Evolutionary conservation across 2,329 filamentous ascomycete species (phyloP), one percentile per base, ranked within the genome.

Genomic region (Colletotrichum graminicola): DNA sequence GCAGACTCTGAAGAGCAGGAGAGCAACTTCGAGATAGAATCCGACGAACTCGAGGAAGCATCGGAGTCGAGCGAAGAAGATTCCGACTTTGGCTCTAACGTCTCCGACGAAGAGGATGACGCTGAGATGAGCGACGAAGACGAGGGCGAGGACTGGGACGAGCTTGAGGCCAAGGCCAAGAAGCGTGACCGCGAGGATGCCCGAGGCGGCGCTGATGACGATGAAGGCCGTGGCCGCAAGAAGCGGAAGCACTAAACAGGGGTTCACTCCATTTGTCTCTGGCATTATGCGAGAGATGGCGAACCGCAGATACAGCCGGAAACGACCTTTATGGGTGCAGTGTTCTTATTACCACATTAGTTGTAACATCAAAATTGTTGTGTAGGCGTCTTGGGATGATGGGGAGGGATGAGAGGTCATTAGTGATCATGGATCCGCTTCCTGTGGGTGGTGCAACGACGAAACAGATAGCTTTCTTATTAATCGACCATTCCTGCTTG

Each of bases 31-130:
- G 96, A 98, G 82, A 92, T 97, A 65, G 91, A 90, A 29, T 95
- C 97, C 72, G 92, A 91, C 4, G 96, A 98, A 74, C 83, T 98
- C 2, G 94, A 95, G 43, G 94, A 94, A 78, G 93, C 88, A 18
- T 94, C 91, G 12, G 95, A 91, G 76, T 90, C 88, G 14, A 90
- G 88, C 73, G 89, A 97, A 75, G 95, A 97, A 52, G 96, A 94
- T 70, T 96, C 93, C 26, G 95, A 98, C 73, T 98, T 96, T 79
- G 95, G 97, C 77, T 95, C 95, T 78, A 95, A 97, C 77, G 93
- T 92, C 1, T 93, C 90, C 29, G 93, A 92, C 2, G 93, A 95
- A 74, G 95, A 94, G 39, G 94, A 95, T 16, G 93, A 94, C 67
- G 90, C 87, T 60, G 92, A 93, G 26, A 86, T 89, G 23, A 90